Evolutionary conservation across 495 filamentous ascomycete species (phyloP).

Genomic region (Pyrenula massariospora): DNA sequence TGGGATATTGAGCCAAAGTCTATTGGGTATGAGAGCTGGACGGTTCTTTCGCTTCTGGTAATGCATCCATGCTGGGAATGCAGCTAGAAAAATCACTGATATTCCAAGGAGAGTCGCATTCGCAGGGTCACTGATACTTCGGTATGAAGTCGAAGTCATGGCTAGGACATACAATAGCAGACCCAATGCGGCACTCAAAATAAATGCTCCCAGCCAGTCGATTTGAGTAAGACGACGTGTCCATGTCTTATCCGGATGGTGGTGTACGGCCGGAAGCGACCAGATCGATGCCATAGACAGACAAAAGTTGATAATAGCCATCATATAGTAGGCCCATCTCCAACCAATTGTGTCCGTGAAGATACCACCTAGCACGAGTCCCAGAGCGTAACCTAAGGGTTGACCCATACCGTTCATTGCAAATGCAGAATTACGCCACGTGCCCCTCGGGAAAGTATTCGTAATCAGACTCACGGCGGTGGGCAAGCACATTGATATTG

Average conservation of each 20-base stretch:
- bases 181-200: conserved; percentile 24
- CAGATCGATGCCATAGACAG: conserved; percentile 14
- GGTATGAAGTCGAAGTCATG: conserved; percentile 13
- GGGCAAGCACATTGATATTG: conserved; percentile 26
- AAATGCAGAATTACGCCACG: conserved; percentile 32
- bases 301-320: conserved; percentile 13
- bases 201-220: conserved; percentile 31
- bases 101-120: conserved; percentile 29
- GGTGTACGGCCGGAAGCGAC: conserved; percentile 11
- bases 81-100: conserved; percentile 23
- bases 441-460: conserved; percentile 18
- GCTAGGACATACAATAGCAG: conserved; percentile 29
- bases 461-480: conserved; percentile 28
- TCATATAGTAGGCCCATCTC: conserved; percentile 31
- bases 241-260: conserved; percentile 5
- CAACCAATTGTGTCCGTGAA: conserved; percentile 30
- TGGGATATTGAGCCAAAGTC: conserved; percentile 34
- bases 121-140: conserved; percentile 3
- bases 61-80: conserved; percentile 36
- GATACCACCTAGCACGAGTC: conserved; percentile 36
- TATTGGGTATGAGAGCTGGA: conserved; percentile 43
- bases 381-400: conserved; percentile 34
- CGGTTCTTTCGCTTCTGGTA: conserved; percentile 23
- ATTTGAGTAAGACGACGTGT: conserved; percentile 16
- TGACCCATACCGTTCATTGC: conserved; percentile 27